Evolutionary conservation across 495 filamentous ascomycete species (phyloP), one percentile per base, ranked within the genome.

Genomic region (Neurospora intermedia): DNA sequence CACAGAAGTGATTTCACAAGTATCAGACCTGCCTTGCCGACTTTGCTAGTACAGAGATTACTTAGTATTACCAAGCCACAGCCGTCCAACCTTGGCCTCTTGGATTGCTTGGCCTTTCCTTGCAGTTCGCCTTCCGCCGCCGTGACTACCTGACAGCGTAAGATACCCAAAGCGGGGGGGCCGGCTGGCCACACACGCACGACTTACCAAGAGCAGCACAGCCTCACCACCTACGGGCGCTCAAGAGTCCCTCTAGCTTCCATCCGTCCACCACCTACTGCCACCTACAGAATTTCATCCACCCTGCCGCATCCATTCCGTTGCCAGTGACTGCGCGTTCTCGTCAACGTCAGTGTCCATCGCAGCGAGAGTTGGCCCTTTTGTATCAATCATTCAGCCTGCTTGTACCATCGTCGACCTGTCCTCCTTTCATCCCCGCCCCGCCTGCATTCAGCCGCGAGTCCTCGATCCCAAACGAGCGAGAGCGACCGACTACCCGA

Each of bases 141-240:
- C 48, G 48, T 31, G 20, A 35, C 54, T 35, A 62, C 54, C 54
- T 62, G 54, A 66, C 54, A 66, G 54, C 54, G 54, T 16, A 31
- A 66, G 27, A 66, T 66, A 66, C 59, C 73, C 69, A 76, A 76
- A 76, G 75, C 75, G 75, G 75, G 75, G 75, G 70, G 73, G 16
- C 73, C 73, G 71, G 72, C 62, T 5, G 41, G 54, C 70, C 43
- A 43, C 70, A 38, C 43, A 71, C 43, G 42, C 43, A 71, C 43
- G 42, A 71, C 11, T 48, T 43, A 69, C 48, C 54, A 59, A 69
- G 41, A 35, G 38, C 74, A 79, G 79, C 79, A 80, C 79, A 80
- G 79, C 79, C 79, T 78, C 79, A 79, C 59, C 74, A 71, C 74
- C 69, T 76, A 40, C 18, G 42, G 69, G 45, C 74, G 43, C 35